phyloP scores from a whole-genome alignment of 768 basidiomycete genomes.

The Antrodiella citrinella region DNA sequence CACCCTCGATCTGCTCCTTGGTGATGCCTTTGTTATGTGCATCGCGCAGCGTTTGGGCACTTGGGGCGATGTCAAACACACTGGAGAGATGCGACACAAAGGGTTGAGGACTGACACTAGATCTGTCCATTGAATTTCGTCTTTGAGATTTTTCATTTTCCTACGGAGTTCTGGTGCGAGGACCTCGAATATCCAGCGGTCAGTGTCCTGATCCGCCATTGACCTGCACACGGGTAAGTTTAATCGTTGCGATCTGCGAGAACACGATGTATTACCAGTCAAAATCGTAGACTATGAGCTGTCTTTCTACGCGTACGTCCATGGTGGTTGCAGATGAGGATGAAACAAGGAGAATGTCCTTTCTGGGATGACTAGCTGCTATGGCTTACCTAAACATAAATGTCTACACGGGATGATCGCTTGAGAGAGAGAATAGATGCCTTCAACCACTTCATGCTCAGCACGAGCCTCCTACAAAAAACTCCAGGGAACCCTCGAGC shows the following conservation, averaged over 20 bases:
- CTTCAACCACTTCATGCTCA: slow-evolving; percentile 52
- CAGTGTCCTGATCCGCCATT: slow-evolving; percentile 92
- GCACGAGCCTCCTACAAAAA: slow-evolving; percentile 86
- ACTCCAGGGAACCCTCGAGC: slow-evolving; percentile 61
- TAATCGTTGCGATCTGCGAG: too few relatives aligned
- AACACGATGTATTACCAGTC: slow-evolving; percentile 64
- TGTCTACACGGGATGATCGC: slow-evolving; percentile 2
- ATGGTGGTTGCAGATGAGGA: slow-evolving; percentile 11
- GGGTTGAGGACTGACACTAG: slow-evolving; percentile 56
- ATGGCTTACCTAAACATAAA: slow-evolving; percentile 21
- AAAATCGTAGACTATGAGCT: slow-evolving; percentile 92
- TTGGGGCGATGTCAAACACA: slow-evolving; percentile 19
- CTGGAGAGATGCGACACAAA: slow-evolving; percentile 1
- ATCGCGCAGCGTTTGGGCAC: slow-evolving; percentile 64
- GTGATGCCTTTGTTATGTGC: slow-evolving; percentile 63
- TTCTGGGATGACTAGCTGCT: slow-evolving; percentile 3
- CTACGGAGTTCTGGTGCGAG: slow-evolving; percentile 78
- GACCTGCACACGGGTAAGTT: slow-evolving; percentile 45
- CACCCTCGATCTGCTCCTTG: slow-evolving; percentile 64
- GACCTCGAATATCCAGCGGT: slow-evolving; percentile 88
- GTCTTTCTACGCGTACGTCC: slow-evolving; percentile 30
- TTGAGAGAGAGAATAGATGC: slow-evolving; percentile 31
- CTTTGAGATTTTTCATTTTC: slow-evolving; percentile 63
- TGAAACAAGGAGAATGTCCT: slow-evolving; percentile 17
- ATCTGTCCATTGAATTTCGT: slow-evolving; percentile 83